Evolutionary conservation across 2,329 filamentous ascomycete species (phyloP).

Genomic region (Daldinia eschscholtzii): DNA sequence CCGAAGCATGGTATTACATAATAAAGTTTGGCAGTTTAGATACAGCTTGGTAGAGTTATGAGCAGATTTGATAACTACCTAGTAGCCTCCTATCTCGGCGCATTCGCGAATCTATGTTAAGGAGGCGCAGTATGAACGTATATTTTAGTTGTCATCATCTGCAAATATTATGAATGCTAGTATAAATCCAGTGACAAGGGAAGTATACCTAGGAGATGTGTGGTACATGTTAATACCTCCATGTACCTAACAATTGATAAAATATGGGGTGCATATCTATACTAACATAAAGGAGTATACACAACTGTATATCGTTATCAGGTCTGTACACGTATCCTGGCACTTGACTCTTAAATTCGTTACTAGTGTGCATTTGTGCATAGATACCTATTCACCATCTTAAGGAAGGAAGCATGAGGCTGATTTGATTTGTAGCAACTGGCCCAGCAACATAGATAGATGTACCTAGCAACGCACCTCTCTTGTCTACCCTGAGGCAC

Average conservation of each 20-base stretch:
- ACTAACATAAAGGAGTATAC: neutral
- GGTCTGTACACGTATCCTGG: neutral
- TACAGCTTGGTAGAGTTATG: constrained; percentile 2
- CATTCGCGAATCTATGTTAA: neutral
- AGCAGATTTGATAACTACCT: constrained; percentile 6
- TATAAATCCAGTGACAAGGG: neutral
- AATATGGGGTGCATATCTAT: neutral
- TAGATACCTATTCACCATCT: neutral
- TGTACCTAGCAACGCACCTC: neutral
- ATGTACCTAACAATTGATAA: neutral
- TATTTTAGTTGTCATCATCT: constrained; percentile 1
- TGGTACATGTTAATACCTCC: neutral
- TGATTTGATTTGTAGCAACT: constrained; percentile 1
- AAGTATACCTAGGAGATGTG: neutral
- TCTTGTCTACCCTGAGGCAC: neutral
- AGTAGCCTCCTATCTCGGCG: neutral
- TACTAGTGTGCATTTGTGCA: neutral
- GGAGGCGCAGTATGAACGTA: neutral
- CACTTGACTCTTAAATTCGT: neutral
- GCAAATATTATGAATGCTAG: neutral
- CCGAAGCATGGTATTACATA: constrained; percentile 4
- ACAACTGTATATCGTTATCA: constrained; percentile 5
- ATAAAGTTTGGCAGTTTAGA: neutral
- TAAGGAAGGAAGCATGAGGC: neutral
- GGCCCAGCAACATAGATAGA: neutral